A percentile compares a stretch with the other conserved stretches of the same genome.
Evolutionary conservation across 805 yeast genomes (phyloP).

Genomic region (Barnettozyma vustinii): DNA sequence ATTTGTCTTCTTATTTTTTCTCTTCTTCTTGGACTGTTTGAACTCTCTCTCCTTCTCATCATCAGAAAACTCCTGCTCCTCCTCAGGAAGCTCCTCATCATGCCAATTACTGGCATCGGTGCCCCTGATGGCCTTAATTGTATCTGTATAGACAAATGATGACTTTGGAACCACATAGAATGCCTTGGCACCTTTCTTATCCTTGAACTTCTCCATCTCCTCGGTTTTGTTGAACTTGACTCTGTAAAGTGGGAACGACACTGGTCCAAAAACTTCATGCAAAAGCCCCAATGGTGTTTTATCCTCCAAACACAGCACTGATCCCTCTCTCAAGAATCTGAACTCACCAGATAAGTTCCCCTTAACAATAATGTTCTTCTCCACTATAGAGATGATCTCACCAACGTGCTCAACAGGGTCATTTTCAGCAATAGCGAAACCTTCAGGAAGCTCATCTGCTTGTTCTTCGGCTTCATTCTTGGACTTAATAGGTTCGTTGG

Average conservation of each 20-base stretch:
- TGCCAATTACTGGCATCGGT: slow-evolving; percentile 93
- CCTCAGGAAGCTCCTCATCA: slow-evolving; percentile 91
- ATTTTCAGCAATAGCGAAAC: slow-evolving; percentile 48
- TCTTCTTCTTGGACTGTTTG: slow-evolving; percentile 47
- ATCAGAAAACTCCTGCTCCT: slow-evolving; percentile 92
- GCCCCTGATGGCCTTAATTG: slow-evolving; percentile 68
- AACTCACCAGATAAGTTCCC: slow-evolving; percentile 80
- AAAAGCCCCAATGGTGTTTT: slow-evolving; percentile 67
- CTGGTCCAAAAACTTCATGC: slow-evolving; percentile 85
- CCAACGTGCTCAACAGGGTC: slow-evolving; percentile 76
- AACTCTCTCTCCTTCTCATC: slow-evolving; percentile 81
- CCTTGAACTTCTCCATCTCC: slow-evolving; percentile 41
- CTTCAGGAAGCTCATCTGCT: slow-evolving; percentile 64
- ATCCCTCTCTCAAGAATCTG: slow-evolving; percentile 73
- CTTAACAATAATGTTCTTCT: slow-evolving; percentile 62
- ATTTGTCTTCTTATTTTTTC: slow-evolving; percentile 1
- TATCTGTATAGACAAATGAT: slow-evolving; percentile 70
- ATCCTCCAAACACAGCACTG: slow-evolving; percentile 74
- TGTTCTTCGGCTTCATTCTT: slow-evolving; percentile 75
- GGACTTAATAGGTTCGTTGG: slow-evolving; percentile 59
- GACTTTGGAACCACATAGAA: slow-evolving; percentile 80
- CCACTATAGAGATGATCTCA: slow-evolving; percentile 59
- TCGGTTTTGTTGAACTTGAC: slow-evolving; percentile 56
- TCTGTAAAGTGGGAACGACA: slow-evolving; percentile 76
- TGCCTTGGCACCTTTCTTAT: slow-evolving; percentile 49